Percentiles rank a stretch among this genome's conserved stretches.
Conservation (phyloP, 1,139 yeast species). For the Nakaseomyces uthaithaninus region DNA sequence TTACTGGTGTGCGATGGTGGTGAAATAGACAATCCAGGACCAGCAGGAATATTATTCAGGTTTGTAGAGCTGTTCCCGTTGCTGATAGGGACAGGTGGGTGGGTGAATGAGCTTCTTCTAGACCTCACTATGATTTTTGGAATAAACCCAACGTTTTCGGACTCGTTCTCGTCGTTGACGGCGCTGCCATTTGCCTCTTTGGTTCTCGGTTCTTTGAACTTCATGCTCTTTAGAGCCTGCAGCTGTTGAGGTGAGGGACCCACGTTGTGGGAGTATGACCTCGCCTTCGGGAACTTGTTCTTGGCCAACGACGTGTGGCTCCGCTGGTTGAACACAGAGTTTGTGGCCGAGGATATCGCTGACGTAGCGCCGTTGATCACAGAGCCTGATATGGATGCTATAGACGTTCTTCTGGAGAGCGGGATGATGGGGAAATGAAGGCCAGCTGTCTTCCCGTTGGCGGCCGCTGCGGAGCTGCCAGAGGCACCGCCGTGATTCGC, state of each 20-base stretch:
- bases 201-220: neutral
- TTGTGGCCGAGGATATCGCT: neutral
- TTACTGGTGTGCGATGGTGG: neutral
- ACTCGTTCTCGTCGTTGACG: constrained; percentile 2
- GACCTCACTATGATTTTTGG: constrained; percentile 32
- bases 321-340: neutral
- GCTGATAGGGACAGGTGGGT: constrained; percentile 4
- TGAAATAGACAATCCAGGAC: constrained; percentile 3
- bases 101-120: constrained; percentile 29
- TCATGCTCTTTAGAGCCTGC: constrained; percentile 1
- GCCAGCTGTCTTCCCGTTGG: constrained; percentile 5
- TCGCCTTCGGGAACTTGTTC: constrained; percentile 18
- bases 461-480: neutral
- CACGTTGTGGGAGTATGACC: constrained; percentile 21
- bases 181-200: neutral
- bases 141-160: constrained; percentile 25
- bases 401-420: constrained; percentile 3
- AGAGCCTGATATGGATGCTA: constrained; percentile 1
- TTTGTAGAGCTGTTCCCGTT: constrained; percentile 1
- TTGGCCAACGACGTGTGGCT: constrained; percentile 3
- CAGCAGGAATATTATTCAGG: constrained; percentile 2
- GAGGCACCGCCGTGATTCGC: no score
- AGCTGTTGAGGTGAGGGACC: constrained; percentile 1
- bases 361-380: neutral
- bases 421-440: constrained; percentile 6